Conservation (phyloP, 345 rosid genomes). For the Tarenaya hassleriana region DNA sequence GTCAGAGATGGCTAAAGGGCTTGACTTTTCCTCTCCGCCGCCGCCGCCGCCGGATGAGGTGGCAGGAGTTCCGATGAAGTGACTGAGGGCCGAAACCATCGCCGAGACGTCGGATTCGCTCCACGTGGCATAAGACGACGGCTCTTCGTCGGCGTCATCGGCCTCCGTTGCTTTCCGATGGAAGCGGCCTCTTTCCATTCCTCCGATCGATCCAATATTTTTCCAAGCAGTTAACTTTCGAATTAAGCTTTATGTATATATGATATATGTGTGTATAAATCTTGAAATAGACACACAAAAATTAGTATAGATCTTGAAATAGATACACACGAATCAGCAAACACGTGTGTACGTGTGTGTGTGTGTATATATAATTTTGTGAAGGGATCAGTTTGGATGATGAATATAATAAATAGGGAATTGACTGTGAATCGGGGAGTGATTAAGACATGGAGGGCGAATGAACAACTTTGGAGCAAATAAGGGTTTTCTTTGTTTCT, state of each 20-base stretch:
- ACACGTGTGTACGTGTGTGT: not conserved
- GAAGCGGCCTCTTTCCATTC: conserved; percentile 79
- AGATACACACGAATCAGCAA: too few relatives aligned
- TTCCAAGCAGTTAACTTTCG: not conserved
- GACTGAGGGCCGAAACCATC: conserved; percentile 75
- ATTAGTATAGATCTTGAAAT: too few relatives aligned
- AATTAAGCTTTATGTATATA: conserved; percentile 7
- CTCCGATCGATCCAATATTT: conserved; percentile 70
- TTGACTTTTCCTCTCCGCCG: conserved; percentile 11
- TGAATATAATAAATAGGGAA: too few relatives aligned
- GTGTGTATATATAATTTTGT: too few relatives aligned
- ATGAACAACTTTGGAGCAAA: too few relatives aligned
- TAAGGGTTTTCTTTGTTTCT: too few relatives aligned
- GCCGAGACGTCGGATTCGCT: conserved; percentile 70
- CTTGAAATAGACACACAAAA: too few relatives aligned
- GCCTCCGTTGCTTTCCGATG: conserved; percentile 56
- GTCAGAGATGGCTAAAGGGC: conserved; percentile 1
- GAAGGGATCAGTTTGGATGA: too few relatives aligned
- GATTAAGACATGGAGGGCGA: conserved; percentile 15
- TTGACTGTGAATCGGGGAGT: not conserved
- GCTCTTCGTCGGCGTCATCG: conserved; percentile 20
- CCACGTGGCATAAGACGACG: conserved; percentile 25
- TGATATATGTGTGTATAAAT: too few relatives aligned
- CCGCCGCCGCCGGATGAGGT: not conserved
- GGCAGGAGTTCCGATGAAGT: conserved; percentile 38